Base-by-base conservation (phyloP, 2,329 filamentous ascomycete species). In the Alternaria viburni region DNA sequence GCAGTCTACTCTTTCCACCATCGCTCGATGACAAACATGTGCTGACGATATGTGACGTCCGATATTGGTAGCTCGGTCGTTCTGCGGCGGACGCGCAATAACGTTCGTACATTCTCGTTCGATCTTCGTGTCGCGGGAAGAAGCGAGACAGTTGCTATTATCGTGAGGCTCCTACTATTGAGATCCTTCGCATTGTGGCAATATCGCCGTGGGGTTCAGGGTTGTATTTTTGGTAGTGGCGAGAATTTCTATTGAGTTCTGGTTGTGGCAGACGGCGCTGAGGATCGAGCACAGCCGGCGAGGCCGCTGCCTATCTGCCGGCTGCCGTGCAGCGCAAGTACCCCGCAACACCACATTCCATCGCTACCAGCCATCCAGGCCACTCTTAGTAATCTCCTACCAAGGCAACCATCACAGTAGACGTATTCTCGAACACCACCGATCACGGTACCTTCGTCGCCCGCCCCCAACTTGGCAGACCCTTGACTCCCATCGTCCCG, bases 81-180 rank as follows among this genome's bases (percentile, higher is more conserved):
- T 54, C 47, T 52, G 54, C 59, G 59, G 59, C 55, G 36, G 54
- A 52, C 59, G 59, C 59, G 59, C 44, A 56, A 56, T 56, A 47
- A 32, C 54, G 17, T 21, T 43, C 28, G 17, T 56, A 23, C 17
- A 25, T 46, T 46, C 19, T 36, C 49, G 51, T 46, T 36, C 49
- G 55, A 54, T 54, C 55, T 49, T 32, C 43, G 30, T 51, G 26
- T 51, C 32, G 32, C 46, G 54, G 46, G 45, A 41, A 32, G 55
- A 41, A 57, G 17, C 26, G 21, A 50, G 26, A 41, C 28, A 15
- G 28, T 30, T 25, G 28, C 19, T 50, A 19, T 19, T 50, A 43
- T 57, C 44, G 55, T 59, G 60, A 62, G 60, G 60, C 60, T 62
- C 23, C 25, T 25, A 19, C 25, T 26, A 49, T 47, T 13, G 23